These are phyloP conservation scores for Panellus pusillus DNA, from an alignment of 768 basidiomycete genomes.

Conservation along the genomic window DNA sequence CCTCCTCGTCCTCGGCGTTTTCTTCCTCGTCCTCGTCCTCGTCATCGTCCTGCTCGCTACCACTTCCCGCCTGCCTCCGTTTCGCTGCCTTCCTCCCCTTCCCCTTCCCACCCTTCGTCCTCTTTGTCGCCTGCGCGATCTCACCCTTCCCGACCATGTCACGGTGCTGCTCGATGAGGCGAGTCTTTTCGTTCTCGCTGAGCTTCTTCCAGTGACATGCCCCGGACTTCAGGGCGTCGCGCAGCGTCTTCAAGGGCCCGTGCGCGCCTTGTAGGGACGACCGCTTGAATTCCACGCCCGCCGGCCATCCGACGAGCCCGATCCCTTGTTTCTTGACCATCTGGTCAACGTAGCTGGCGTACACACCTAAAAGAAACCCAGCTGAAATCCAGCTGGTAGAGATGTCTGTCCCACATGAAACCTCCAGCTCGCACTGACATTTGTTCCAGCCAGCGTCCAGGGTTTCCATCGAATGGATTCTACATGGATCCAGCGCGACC, in stretches of 20 bases:
- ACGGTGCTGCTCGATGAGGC: not conserved
- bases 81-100: no score
- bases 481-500: no score
- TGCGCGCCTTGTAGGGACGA: not conserved
- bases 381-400: not conserved
- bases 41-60: no score
- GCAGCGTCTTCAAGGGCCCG: not conserved
- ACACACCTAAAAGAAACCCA: slow-evolving; percentile 4
- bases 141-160: not conserved
- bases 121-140: no score
- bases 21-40: no score
- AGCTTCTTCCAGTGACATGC: not conserved
- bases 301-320: slow-evolving; percentile 20
- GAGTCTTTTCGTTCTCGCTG: not conserved
- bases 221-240: not conserved
- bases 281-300: slow-evolving; percentile 5
- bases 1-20: no score
- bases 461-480: not conserved
- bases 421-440: not conserved
- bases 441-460: not conserved
- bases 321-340: slow-evolving; percentile 15
- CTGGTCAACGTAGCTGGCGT: slow-evolving; percentile 14
- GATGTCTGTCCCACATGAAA: not conserved
- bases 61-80: no score
- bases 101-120: no score